Evolutionary conservation across 176 grass and related monocot genomes (phyloP).

Genomic region (Triticum aestivum): DNA sequence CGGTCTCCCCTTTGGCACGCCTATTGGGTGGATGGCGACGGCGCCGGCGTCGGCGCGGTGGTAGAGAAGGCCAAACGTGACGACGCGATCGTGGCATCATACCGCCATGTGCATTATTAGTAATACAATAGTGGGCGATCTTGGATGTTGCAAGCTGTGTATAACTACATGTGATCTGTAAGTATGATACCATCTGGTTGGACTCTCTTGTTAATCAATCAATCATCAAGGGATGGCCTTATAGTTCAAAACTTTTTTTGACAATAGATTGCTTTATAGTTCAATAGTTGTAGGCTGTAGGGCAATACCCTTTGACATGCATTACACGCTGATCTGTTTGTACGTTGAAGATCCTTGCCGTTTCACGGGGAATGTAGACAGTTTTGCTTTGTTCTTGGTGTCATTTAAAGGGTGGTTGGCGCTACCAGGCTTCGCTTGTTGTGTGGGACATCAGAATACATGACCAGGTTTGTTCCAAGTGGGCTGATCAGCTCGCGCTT

Average conservation of each 20-base stretch:
- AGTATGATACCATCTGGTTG: conserved; percentile 13
- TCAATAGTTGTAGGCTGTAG: neutral
- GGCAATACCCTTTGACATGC: neutral
- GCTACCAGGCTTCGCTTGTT: too few species aligned
- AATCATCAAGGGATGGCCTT: conserved; percentile 4
- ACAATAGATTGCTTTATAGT: neutral
- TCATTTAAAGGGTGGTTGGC: too few species aligned
- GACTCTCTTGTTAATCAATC: conserved; percentile 12
- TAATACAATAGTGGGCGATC: neutral
- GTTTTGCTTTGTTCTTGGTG: too few species aligned
- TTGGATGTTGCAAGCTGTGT: conserved; percentile 42
- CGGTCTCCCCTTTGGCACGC: conserved; percentile 68
- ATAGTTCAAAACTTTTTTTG: neutral
- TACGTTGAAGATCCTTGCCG: too few species aligned
- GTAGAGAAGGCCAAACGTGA: neutral
- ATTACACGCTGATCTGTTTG: too few species aligned
- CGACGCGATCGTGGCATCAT: neutral
- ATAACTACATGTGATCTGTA: conserved; percentile 26
- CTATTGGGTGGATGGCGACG: conserved; percentile 40
- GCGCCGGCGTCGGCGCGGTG: neutral
- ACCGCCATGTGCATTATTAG: conserved; percentile 24
- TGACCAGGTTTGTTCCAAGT: too few species aligned
- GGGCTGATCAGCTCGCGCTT: too few species aligned
- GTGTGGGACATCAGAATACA: too few species aligned
- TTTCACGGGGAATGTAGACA: too few species aligned